phyloP scores from a whole-genome alignment of 495 filamentous ascomycete species.

The Neurospora sp. region DNA sequence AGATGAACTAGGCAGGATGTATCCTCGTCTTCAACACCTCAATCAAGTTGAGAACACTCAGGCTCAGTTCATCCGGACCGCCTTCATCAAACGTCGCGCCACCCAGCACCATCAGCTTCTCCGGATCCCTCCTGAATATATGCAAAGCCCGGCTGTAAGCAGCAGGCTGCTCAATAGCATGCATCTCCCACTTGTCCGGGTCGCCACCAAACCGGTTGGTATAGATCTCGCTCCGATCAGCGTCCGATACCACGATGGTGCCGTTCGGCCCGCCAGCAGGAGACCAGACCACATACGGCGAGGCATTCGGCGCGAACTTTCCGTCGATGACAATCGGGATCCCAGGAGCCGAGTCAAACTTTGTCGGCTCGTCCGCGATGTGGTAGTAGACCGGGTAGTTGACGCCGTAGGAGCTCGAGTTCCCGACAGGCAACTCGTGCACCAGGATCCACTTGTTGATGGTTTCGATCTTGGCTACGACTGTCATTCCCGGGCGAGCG shows the following conservation, averaged over 20 bases:
- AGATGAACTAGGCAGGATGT: no score
- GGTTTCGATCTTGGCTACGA: conserved; percentile 28
- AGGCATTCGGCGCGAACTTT: conserved; percentile 40
- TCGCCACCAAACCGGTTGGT: conserved; percentile 49
- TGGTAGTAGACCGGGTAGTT: conserved; percentile 44
- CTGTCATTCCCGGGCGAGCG: conserved; percentile 60
- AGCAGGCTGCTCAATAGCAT: conserved; percentile 31
- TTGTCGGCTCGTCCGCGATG: conserved; percentile 38
- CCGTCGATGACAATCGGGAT: conserved; percentile 35
- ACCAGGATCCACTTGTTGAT: conserved; percentile 20
- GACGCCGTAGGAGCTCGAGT: conserved; percentile 17
- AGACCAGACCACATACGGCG: conserved; percentile 47
- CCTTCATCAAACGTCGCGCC: conserved; percentile 11
- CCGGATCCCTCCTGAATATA: conserved; percentile 26
- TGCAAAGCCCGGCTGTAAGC: conserved; percentile 42
- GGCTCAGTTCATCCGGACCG: not conserved
- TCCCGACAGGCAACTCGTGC: conserved; percentile 18
- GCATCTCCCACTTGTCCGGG: conserved; percentile 42
- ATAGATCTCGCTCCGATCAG: conserved; percentile 40
- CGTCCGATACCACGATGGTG: conserved; percentile 48
- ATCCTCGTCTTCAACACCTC: not conserved
- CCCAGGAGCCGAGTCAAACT: conserved; percentile 36
- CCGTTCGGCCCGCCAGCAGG: conserved; percentile 45
- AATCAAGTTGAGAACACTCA: not conserved
- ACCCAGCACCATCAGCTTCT: conserved; percentile 26